These are phyloP conservation scores for Pisolithus albus DNA, from an alignment of 768 basidiomycete genomes.

Conservation along the genomic window DNA sequence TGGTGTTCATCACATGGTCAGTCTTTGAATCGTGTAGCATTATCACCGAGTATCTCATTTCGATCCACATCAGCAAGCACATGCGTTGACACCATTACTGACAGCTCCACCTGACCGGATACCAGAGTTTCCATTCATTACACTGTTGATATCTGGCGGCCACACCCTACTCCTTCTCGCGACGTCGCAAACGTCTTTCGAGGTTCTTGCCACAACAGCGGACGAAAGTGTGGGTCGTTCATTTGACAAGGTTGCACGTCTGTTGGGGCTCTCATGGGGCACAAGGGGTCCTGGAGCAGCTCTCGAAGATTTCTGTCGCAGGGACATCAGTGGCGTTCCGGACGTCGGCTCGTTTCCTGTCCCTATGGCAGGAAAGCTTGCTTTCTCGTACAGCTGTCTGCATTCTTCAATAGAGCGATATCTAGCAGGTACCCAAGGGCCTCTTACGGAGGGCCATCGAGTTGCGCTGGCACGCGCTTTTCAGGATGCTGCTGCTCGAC, in stretches of 20 bases:
- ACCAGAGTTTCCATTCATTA: conserved; percentile 79
- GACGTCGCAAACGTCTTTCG: conserved; percentile 48
- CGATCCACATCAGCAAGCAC: conserved; percentile 66
- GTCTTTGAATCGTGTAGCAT: conserved; percentile 1
- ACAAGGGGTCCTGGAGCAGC: conserved; percentile 69
- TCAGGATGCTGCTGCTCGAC: conserved; percentile 62
- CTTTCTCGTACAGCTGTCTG: conserved; percentile 78
- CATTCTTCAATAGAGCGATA: conserved; percentile 63
- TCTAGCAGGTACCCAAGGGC: conserved; percentile 35
- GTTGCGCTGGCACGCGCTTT: conserved; percentile 60
- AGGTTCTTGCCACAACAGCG: conserved; percentile 63
- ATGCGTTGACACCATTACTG: conserved; percentile 75
- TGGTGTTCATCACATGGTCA: conserved; percentile 94
- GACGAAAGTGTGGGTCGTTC: conserved; percentile 75
- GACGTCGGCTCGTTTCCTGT: conserved; percentile 37
- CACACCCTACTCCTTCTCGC: conserved; percentile 87
- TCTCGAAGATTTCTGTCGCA: conserved; percentile 62
- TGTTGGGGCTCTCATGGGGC: conserved; percentile 61
- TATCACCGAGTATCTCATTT: neutral
- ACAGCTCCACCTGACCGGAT: conserved; percentile 40
- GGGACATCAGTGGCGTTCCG: conserved; percentile 16
- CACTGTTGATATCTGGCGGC: conserved; percentile 87
- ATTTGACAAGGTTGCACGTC: conserved; percentile 77
- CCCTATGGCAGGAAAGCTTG: conserved; percentile 47
- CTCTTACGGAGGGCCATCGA: conserved; percentile 21